Evolutionary conservation across 768 basidiomycete genomes (phyloP), one percentile per base, ranked within the genome.

Genomic region (Pisolithus tinctorius): DNA sequence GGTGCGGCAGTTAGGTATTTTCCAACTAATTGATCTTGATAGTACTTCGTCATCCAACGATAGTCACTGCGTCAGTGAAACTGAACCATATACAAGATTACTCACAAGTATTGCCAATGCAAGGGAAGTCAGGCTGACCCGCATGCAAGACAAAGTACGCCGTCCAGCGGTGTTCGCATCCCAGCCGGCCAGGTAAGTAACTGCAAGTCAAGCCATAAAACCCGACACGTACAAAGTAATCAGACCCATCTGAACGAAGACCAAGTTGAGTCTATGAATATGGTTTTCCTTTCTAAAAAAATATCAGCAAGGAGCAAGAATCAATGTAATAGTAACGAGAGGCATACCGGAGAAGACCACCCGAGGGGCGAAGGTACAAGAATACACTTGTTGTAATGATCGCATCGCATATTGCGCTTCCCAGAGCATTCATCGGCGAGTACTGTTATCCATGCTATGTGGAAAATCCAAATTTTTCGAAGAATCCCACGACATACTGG

Each of bases 211-310:
- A 34, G 14, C 34, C 13, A 4, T 34, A 26, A 38, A n/a, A 53
- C 17, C n/a, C 20, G 41, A 25, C 3, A 47, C 61, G 31, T 44
- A 62, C 60, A 47, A 58, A 6, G 55, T 48, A n/a, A 62, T 38
- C 16, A 63, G 14, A 17, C 60, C 58, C 58, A 60, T 60, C 27
- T 60, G 48, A 3, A 58, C 23, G 41, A 62, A 60, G 2, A 62
- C 40, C 5, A 4, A 6, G 1, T 51, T 53, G 38, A 63, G 34
- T 39, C 25, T 49, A 42, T 42, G 55, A 52, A 63, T 54, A 17
- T 53, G 54, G 26, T 50, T 14, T 7, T 37, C 47, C 31, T 16
- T 49, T 40, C 55, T 60, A 36, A 17, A 4, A 27, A 11, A 17
- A 0, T 10, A 27, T 41, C 3, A 1, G 27, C 27, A 30, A 29